Base-by-base conservation (phyloP, 495 filamentous ascomycete genomes). In the Hypoxylon cercidicola region DNA sequence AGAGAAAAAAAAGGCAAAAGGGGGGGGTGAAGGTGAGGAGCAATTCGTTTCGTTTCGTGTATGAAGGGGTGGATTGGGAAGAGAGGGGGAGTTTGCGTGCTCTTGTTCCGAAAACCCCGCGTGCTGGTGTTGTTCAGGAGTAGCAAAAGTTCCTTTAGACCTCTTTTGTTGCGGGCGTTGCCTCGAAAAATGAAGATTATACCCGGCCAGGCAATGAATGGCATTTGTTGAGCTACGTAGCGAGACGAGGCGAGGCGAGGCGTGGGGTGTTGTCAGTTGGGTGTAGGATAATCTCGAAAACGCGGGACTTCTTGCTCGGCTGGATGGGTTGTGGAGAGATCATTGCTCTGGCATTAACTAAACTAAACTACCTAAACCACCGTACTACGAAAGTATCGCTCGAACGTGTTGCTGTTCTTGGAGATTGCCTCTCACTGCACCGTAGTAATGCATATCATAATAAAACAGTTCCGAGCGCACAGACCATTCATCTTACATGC, bases 231-330 rank as follows among this genome's bases (percentile, higher is more conserved):
- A 53, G 25, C 25, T 28, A 46, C 10, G 34, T n/a, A n/a, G n/a
- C n/a, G 59, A 34, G 47, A 43, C 28, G 59, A 46, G 40, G 55
- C 23, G 46, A 59, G 7, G 56, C 28, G 20, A 39, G 20, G 25
- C 32, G 15, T 54, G 43, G 43, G 53, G 53, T 59, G 35, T 23
- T 16, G 40, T 37, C n/a, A 50, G 23, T 52, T 46, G 59, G 50
- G 56, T 68, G n/a, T n/a, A n/a, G n/a, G n/a, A n/a, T n/a, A n/a
- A 63, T 16, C 28, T 46, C 20, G 47, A 37, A 12, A 41, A 23
- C 9, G 7, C 25, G 25, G 25, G 25, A 28, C 18, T 55, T 52
- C 45, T 52, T 51, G 52, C 28, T 16, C 47, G 28, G 16, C 44
- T 53, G 21, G 32, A 37, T 15, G 41, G 10, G 30, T 54, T 49